Percentiles rank a stretch among this genome's conserved stretches.
Evolutionary conservation across 1,284 basidiomycete species (phyloP).

Genomic region (Puccinia polysora): DNA sequence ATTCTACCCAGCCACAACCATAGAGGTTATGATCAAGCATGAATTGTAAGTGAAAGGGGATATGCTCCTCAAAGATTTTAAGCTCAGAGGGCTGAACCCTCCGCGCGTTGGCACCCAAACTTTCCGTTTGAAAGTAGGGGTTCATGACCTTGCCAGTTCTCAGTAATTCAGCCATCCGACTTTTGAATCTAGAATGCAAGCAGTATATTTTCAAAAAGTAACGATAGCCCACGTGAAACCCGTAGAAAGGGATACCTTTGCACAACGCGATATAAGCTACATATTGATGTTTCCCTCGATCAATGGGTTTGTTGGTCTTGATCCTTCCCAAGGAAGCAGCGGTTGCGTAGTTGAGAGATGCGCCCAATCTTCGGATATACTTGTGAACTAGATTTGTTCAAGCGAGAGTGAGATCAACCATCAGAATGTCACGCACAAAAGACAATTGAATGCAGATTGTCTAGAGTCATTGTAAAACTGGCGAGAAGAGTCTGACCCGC

Average conservation of each 20-base stretch:
- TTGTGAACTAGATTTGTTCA: conserved; percentile 66
- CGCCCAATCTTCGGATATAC: conserved; percentile 65
- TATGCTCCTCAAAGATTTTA: conserved; percentile 68
- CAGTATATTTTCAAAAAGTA: conserved; percentile 87
- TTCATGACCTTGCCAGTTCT: conserved; percentile 70
- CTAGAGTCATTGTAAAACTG: background rate
- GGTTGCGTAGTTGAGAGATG: conserved; percentile 72
- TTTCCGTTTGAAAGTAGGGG: conserved; percentile 13
- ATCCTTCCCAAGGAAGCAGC: conserved; percentile 60
- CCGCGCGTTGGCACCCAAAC: background rate
- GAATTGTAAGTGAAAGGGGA: conserved; percentile 84
- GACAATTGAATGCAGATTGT: background rate
- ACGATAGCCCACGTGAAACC: conserved; percentile 77
- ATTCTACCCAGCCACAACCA: conserved; percentile 83
- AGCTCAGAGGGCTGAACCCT: conserved; percentile 57
- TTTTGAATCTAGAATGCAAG: conserved; percentile 66
- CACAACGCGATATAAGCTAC: conserved; percentile 66
- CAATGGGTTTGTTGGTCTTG: conserved; percentile 55
- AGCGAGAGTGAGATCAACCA: conserved; percentile 67
- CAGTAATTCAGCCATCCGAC: conserved; percentile 68
- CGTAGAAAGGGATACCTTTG: conserved; percentile 94
- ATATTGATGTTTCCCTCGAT: conserved; percentile 46
- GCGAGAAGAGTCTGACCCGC: conserved; percentile 49
- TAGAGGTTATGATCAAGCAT: conserved; percentile 93
- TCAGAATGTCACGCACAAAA: conserved; percentile 53